These are phyloP conservation scores for Selaginella moellendorffii DNA, from an alignment of 75 land plant species.

Conservation along the genomic window DNA sequence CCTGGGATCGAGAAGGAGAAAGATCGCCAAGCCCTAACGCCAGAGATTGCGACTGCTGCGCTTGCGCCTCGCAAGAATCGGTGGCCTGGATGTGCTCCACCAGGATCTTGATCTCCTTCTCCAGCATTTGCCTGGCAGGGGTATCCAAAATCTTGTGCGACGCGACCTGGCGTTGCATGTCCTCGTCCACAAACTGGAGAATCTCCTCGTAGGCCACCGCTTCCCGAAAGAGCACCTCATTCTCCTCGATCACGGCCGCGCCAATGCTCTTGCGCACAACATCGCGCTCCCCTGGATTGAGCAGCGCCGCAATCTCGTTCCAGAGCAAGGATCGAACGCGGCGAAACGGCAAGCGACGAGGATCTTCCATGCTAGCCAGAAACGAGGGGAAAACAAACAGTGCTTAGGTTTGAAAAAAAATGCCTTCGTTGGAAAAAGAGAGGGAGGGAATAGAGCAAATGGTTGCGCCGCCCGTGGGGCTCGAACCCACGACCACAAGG, in stretches of 20 bases:
- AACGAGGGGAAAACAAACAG: background rate
- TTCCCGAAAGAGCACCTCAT: background rate
- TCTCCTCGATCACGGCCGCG: background rate
- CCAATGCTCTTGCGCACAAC: background rate
- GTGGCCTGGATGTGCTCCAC: background rate
- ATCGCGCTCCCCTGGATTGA: conserved; percentile 5
- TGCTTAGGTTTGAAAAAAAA: too few species aligned
- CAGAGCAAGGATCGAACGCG: background rate
- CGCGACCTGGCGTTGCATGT: background rate
- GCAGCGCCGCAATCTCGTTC: conserved; percentile 2
- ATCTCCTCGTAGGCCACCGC: background rate
- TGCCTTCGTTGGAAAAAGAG: too few species aligned
- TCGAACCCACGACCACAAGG: conserved; percentile 12
- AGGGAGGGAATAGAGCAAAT: background rate
- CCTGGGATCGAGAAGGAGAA: too few species aligned
- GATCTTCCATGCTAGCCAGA: background rate
- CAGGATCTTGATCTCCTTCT: background rate
- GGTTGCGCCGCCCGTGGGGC: conserved; percentile 6
- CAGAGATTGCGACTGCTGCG: too few species aligned
- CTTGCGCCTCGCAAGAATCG: too few species aligned
- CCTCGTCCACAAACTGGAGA: background rate
- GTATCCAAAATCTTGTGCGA: conserved; percentile 1
- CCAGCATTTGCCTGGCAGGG: conserved; percentile 1
- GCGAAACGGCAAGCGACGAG: background rate
- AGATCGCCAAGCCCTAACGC: too few species aligned